A percentile compares a stretch with the other conserved stretches of the same genome.
Conservation (phyloP, 176 grass and related monocot genomes). For the Oryza brachyantha region DNA sequence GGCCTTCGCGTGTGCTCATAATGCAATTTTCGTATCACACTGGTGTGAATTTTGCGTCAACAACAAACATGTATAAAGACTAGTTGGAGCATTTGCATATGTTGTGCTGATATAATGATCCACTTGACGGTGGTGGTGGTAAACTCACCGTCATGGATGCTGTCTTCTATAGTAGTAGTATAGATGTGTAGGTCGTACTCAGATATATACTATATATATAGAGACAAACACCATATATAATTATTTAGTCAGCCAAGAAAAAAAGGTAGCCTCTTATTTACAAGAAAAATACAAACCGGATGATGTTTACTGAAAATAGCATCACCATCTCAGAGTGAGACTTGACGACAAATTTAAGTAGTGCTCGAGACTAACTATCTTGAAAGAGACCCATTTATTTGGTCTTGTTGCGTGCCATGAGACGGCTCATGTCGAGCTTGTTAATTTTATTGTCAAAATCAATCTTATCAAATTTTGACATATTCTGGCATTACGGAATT, state of each 20-base stretch:
- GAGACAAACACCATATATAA: background rate
- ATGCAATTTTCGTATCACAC: too few species aligned
- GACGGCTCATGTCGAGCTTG: background rate
- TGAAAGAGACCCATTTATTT: background rate
- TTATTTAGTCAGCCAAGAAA: background rate
- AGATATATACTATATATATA: background rate
- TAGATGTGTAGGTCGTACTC: background rate
- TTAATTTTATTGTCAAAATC: too few species aligned
- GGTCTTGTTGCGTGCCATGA: background rate
- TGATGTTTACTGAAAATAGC: slow-evolving; percentile 18
- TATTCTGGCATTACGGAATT: too few species aligned
- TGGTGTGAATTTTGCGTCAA: too few species aligned
- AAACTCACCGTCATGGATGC: too few species aligned
- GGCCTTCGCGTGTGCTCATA: too few species aligned
- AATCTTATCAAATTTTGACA: too few species aligned
- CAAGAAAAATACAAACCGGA: background rate
- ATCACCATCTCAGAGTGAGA: slow-evolving; percentile 12
- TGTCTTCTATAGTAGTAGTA: too few species aligned
- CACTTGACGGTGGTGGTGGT: too few species aligned
- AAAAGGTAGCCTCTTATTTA: background rate
- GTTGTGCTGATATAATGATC: too few species aligned
- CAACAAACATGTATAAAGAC: too few species aligned
- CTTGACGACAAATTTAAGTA: slow-evolving; percentile 2
- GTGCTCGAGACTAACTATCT: slow-evolving; percentile 12
- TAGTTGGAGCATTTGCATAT: too few species aligned